Evolutionary conservation across 192 early-diverging fungal species (phyloP).

Genomic region (Powellomyces hirtus): DNA sequence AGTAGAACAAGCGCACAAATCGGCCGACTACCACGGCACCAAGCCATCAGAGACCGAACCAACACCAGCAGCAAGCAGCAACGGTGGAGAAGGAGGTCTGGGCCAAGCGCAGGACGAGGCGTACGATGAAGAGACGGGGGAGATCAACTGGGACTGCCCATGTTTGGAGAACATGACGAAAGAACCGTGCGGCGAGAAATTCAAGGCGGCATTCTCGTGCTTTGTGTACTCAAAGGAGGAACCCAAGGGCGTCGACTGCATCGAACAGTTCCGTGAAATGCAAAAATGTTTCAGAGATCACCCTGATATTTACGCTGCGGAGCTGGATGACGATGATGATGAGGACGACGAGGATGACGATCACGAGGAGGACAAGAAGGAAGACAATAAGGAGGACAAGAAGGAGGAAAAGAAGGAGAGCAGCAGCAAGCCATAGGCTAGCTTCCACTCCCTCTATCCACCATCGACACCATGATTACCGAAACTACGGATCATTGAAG

Average conservation of each 20-base stretch:
- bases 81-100: no score
- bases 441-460: no score
- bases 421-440: not conserved
- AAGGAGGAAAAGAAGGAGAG: not conserved
- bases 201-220: slow-evolving; percentile 96
- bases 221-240: slow-evolving; percentile 92
- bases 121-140: slow-evolving; percentile 54
- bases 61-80: no score
- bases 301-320: slow-evolving; percentile 86
- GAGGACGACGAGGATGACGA: slow-evolving; percentile 61
- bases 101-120: no score
- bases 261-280: slow-evolving; percentile 91
- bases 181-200: slow-evolving; percentile 94
- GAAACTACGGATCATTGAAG: no score
- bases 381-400: not conserved
- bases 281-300: slow-evolving; percentile 82
- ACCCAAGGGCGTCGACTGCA: slow-evolving; percentile 96
- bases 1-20: no score
- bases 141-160: slow-evolving; percentile 96
- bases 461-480: no score
- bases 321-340: slow-evolving; percentile 68
- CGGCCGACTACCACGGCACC: no score
- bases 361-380: slow-evolving; percentile 27
- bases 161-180: slow-evolving; percentile 94
- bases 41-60: no score